Evolutionary conservation across 1,139 yeast species (phyloP).

Genomic region (Yamadazyma spencermartinsiae): DNA sequence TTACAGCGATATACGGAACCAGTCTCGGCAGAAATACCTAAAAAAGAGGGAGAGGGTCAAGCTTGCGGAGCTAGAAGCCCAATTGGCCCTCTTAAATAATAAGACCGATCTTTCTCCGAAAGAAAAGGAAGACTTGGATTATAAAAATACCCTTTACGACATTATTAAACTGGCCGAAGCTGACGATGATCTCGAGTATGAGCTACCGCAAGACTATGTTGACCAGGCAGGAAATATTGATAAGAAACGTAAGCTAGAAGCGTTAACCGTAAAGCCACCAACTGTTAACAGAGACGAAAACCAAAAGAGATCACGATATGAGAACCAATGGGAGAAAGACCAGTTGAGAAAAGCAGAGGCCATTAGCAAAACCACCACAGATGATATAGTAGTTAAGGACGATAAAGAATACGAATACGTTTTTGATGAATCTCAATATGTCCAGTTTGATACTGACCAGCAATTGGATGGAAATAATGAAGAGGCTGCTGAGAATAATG

Average conservation of each 20-base stretch:
- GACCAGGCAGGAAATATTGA: slow-evolving; percentile 55
- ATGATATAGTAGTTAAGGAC: slow-evolving; percentile 47
- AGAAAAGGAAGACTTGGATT: slow-evolving; percentile 53
- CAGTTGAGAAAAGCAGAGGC: slow-evolving; percentile 54
- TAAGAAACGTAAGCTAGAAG: slow-evolving; percentile 45
- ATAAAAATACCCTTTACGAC: slow-evolving; percentile 48
- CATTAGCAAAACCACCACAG: slow-evolving; percentile 33
- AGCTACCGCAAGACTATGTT: slow-evolving; percentile 57
- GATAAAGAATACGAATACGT: slow-evolving; percentile 71
- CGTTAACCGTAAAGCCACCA: slow-evolving; percentile 24
- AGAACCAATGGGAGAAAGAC: slow-evolving; percentile 64
- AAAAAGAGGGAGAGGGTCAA: slow-evolving; percentile 30
- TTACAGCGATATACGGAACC: slow-evolving; percentile 9
- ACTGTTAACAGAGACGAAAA: slow-evolving; percentile 13
- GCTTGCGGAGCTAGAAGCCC: slow-evolving; percentile 26
- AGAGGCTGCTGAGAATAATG: slow-evolving; percentile 18
- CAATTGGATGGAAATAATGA: slow-evolving; percentile 28
- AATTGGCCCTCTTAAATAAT: slow-evolving; percentile 49
- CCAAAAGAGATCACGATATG: slow-evolving; percentile 21
- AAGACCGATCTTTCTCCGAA: slow-evolving; percentile 34
- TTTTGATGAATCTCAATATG: slow-evolving; percentile 75
- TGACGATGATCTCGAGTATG: slow-evolving; percentile 35
- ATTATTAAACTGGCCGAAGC: slow-evolving; percentile 36
- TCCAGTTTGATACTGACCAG: slow-evolving; percentile 59
- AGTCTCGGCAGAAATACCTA: slow-evolving; percentile 29